A percentile compares a stretch with the other conserved stretches of the same genome.
Evolutionary conservation across 2,329 filamentous ascomycete species (phyloP).

Genomic region (Alternaria consortialis): DNA sequence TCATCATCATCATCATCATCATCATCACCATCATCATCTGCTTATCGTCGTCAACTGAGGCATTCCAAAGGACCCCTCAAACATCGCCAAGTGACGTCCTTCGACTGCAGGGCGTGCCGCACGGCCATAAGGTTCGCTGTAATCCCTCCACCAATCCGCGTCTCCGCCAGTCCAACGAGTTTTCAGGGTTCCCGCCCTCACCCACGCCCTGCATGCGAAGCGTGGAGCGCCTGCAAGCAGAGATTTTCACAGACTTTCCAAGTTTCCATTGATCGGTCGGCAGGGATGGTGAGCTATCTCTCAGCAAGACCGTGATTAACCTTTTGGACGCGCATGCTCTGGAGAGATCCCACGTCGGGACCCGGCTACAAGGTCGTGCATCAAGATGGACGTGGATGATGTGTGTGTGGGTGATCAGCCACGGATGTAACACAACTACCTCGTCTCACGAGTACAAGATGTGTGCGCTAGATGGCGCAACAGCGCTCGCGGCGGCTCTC

Average conservation of each 20-base stretch:
- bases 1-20: neutral
- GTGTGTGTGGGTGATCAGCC: constrained; percentile 1
- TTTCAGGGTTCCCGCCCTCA: constrained; percentile 8
- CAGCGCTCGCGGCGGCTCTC: constrained; percentile 6
- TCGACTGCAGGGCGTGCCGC: constrained; percentile 29
- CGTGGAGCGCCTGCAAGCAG: constrained; percentile 15
- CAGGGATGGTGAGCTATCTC: neutral
- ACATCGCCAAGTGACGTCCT: constrained; percentile 24
- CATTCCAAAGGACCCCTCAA: neutral
- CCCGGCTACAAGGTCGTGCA: neutral
- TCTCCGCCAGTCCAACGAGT: constrained; percentile 2
- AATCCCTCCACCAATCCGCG: constrained; percentile 23
- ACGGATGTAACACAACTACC: constrained; percentile 5
- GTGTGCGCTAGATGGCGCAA: constrained; percentile 3
- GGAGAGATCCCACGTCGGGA: constrained; percentile 1
- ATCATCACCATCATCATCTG: neutral
- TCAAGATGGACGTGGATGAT: constrained; percentile 2
- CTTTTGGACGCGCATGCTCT: constrained; percentile 4
- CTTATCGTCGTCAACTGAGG: neutral
- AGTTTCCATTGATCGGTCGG: constrained; percentile 7
- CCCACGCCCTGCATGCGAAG: constrained; percentile 12
- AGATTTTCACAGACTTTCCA: constrained; percentile 15
- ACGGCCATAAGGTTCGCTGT: constrained; percentile 19
- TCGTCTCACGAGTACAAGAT: constrained; percentile 4
- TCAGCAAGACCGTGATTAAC: constrained; percentile 1